phyloP scores from a whole-genome alignment of 2,329 filamentous ascomycete species.

The Rhinocladiella mackenziei region DNA sequence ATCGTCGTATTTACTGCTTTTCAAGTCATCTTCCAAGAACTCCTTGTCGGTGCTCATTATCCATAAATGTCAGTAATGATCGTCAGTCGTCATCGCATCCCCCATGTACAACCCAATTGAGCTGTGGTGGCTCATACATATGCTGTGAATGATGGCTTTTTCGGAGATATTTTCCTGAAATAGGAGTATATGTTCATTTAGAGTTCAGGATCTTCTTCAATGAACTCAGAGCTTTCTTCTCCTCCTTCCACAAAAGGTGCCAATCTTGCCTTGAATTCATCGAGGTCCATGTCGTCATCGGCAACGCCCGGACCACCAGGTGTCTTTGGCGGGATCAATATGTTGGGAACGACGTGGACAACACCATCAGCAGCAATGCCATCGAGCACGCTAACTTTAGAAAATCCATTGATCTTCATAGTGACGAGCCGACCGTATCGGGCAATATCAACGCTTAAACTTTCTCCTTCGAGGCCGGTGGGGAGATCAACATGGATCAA shows the following conservation, averaged over 20 bases:
- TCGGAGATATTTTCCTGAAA: neutral
- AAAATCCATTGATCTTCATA: conserved; percentile 72
- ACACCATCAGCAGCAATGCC: conserved; percentile 74
- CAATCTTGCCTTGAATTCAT: conserved; percentile 58
- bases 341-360: conserved; percentile 68
- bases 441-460: conserved; percentile 67
- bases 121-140: neutral
- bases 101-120: neutral
- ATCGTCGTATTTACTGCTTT: neutral
- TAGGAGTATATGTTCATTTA: neutral
- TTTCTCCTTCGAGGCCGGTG: conserved; percentile 64
- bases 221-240: conserved; percentile 9
- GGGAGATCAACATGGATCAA: conserved; percentile 61
- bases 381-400: conserved; percentile 63
- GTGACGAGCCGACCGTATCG: conserved; percentile 63
- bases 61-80: conserved; percentile 15
- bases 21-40: neutral
- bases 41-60: neutral
- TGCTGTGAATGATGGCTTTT: neutral
- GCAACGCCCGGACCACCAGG: conserved; percentile 37
- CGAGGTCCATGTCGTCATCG: conserved; percentile 47
- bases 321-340: conserved; percentile 72
- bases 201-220: conserved; percentile 18
- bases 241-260: conserved; percentile 41
- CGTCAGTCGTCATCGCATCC: conserved; percentile 16